Percentiles rank a stretch among this genome's conserved stretches.
Evolutionary conservation across 129 eudicot species (phyloP).

Genomic region (Artemisia annua): DNA sequence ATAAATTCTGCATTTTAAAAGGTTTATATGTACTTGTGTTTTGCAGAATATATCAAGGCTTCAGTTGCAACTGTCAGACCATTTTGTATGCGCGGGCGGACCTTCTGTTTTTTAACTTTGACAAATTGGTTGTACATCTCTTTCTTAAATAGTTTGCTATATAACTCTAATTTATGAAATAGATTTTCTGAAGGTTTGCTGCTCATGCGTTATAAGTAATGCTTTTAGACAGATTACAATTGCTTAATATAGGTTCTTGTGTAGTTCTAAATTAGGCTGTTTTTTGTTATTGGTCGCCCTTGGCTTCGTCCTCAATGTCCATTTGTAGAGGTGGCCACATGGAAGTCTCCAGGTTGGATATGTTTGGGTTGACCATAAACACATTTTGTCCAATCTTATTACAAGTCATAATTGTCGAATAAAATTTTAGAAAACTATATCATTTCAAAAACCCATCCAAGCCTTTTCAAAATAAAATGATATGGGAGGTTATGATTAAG

Average conservation of each 20-base stretch:
- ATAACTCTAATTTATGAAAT: conserved; percentile 29
- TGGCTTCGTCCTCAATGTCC: not conserved
- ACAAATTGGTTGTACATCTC: conserved; percentile 29
- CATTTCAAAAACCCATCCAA: not conserved
- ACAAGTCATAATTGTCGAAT: no score
- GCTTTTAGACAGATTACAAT: not conserved
- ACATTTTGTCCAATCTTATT: not conserved
- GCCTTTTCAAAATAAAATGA: no score
- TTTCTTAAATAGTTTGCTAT: conserved; percentile 21
- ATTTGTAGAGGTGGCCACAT: not conserved
- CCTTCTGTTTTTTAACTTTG: conserved; percentile 26
- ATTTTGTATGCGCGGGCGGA: conserved; percentile 6
- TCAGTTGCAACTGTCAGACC: conserved; percentile 25
- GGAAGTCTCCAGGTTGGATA: conserved; percentile 10
- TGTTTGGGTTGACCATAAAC: conserved; percentile 2
- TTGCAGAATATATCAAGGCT: conserved; percentile 32
- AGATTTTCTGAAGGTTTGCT: conserved; percentile 12
- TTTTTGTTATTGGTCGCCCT: not conserved
- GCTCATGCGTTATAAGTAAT: conserved; percentile 10
- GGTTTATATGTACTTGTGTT: not conserved
- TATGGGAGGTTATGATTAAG: no score
- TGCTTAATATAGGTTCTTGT: conserved; percentile 3
- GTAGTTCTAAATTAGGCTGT: not conserved
- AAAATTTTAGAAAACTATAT: not conserved
- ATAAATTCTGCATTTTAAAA: not conserved